Evolutionary conservation across 805 yeast genomes (phyloP).

Genomic region (Lachancea meyersii): DNA sequence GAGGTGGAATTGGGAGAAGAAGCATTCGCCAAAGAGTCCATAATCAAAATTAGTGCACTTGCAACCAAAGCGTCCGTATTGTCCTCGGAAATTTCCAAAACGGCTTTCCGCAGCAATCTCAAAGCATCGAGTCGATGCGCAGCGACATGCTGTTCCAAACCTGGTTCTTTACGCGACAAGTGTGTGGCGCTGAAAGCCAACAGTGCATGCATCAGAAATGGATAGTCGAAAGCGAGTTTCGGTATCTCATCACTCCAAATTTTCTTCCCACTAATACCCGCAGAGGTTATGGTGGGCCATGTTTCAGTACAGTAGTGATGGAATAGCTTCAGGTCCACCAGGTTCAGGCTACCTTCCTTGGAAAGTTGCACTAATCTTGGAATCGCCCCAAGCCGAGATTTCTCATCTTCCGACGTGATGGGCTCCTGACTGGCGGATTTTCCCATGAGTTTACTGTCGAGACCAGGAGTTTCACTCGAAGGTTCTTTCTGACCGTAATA

Average conservation of each 20-base stretch:
- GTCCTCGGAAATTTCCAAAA: conserved; percentile 70
- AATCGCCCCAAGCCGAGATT: conserved; percentile 13
- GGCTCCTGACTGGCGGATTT: conserved; percentile 17
- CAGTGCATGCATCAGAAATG: conserved; percentile 87
- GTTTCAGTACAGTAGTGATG: conserved; percentile 83
- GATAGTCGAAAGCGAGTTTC: conserved; percentile 76
- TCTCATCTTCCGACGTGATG: conserved; percentile 8
- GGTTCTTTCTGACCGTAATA: conserved; percentile 14
- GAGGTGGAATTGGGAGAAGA: conserved; percentile 35
- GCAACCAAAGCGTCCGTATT: conserved; percentile 94
- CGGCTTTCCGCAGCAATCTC: conserved; percentile 75
- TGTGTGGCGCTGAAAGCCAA: conserved; percentile 92
- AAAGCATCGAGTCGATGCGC: conserved; percentile 85
- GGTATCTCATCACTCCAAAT: conserved; percentile 90
- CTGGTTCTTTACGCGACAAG: conserved; percentile 66
- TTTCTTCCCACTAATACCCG: conserved; percentile 74
- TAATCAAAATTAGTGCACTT: conserved; percentile 77
- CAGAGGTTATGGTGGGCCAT: conserved; percentile 80
- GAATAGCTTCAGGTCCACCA: conserved; percentile 75
- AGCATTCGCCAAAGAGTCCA: conserved; percentile 93
- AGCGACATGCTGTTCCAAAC: conserved; percentile 75
- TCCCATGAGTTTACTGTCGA: conserved; percentile 14
- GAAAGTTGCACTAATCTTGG: conserved; percentile 23
- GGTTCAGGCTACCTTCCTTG: conserved; percentile 42
- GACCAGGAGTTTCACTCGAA: conserved; percentile 9